Percentiles rank a stretch among this genome's conserved stretches.
Evolutionary conservation across 2,329 filamentous ascomycete species (phyloP).

Genomic region (Penicillium sp.): DNA sequence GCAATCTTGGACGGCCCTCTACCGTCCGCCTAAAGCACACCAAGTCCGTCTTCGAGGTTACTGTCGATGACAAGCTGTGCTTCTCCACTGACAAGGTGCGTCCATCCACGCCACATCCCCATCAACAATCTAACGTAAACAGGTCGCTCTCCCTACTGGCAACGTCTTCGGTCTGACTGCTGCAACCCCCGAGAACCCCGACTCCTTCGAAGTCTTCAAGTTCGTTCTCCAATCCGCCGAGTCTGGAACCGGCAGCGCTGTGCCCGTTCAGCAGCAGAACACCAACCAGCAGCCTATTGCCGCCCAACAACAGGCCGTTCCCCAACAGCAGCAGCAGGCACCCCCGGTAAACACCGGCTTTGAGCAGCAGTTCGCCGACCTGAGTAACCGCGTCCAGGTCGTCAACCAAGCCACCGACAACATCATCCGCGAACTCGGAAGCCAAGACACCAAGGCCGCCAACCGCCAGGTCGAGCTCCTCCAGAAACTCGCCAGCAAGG

Average conservation of each 20-base stretch:
- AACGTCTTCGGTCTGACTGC: constrained; percentile 84
- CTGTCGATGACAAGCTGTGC: constrained; percentile 69
- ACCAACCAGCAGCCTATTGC: constrained; percentile 16
- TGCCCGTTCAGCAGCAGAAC: constrained; percentile 15
- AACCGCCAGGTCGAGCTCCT: constrained; percentile 46
- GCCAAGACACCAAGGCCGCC: constrained; percentile 46
- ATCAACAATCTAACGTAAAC: background rate
- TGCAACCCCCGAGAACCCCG: constrained; percentile 78
- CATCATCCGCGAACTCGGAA: constrained; percentile 46
- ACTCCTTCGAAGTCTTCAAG: constrained; percentile 90
- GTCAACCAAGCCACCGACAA: constrained; percentile 57
- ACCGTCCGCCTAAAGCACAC: constrained; percentile 67
- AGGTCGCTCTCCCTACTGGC: constrained; percentile 66
- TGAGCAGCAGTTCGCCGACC: too few relatives aligned
- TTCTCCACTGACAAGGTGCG: constrained; percentile 64
- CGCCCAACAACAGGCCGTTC: constrained; percentile 22
- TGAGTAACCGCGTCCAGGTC: constrained; percentile 52
- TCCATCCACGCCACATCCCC: constrained; percentile 14
- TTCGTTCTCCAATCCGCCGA: constrained; percentile 57
- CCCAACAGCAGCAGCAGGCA: constrained; percentile 10
- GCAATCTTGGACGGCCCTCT: constrained; percentile 82
- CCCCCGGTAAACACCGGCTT: too few relatives aligned
- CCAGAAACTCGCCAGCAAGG: constrained; percentile 28
- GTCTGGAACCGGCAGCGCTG: constrained; percentile 12
- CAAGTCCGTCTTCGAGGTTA: constrained; percentile 60